Conservation (phyloP, 148 eudicot species). For the Camellia japonica region DNA sequence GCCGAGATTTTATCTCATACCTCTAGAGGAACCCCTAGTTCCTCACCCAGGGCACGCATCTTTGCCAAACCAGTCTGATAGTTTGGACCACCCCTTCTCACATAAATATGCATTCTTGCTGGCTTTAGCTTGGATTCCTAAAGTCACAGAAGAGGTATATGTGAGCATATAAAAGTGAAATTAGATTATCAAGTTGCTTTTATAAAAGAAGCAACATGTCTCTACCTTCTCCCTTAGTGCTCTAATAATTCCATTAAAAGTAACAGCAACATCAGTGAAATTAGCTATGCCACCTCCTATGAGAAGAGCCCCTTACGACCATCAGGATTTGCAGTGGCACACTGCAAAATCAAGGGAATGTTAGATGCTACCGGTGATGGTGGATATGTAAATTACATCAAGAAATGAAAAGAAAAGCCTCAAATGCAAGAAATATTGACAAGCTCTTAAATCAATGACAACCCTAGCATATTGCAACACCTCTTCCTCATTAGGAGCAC, state of each 20-base stretch:
- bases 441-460: slow-evolving; percentile 70
- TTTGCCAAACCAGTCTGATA: slow-evolving; percentile 74
- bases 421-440: not conserved
- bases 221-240: slow-evolving; percentile 69
- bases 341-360: slow-evolving; percentile 21
- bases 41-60: slow-evolving; percentile 78
- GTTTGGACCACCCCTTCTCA: slow-evolving; percentile 88
- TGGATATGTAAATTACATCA: not conserved
- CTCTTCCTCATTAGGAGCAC: slow-evolving; percentile 90
- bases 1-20: slow-evolving; percentile 25
- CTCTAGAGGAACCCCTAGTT: slow-evolving; percentile 68
- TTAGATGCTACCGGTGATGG: not conserved
- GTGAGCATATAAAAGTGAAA: not conserved
- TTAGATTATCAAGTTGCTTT: not conserved
- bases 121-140: slow-evolving; percentile 79
- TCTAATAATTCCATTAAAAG: slow-evolving; percentile 70
- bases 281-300: slow-evolving; percentile 69
- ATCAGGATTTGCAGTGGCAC: slow-evolving; percentile 64
- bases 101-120: slow-evolving; percentile 71
- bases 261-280: slow-evolving; percentile 67
- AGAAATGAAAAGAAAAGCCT: slow-evolving; percentile 1
- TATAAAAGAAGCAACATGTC: not conserved
- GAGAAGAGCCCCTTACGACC: slow-evolving; percentile 60
- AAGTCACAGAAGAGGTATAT: not conserved
- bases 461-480: slow-evolving; percentile 83